Base-by-base conservation (phyloP, 2,329 filamentous ascomycete species). In the Cercospora berteroae region DNA sequence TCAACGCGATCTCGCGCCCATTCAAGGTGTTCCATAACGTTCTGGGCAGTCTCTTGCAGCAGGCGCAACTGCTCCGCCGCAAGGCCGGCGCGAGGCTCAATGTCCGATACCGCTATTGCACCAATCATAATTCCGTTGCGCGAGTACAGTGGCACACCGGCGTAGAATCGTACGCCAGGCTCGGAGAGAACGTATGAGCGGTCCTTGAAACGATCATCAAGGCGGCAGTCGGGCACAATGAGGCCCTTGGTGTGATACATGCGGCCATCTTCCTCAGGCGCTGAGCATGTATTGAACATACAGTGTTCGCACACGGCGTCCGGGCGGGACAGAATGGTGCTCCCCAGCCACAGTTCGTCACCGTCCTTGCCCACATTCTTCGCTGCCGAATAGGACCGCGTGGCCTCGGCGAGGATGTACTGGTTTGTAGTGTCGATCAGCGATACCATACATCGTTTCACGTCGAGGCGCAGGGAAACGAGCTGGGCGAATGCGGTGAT, bases 1-100 rank as follows among this genome's bases (percentile, higher is more conserved):
- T 83, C 86, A 64, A 81, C 84, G 63, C 79, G 83, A 68, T 80
- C 82, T 69, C 83, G 81, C 55, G 80, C 85, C 80, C 81, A 85
- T 78, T 88, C 87, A 6, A 90, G 74, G 66, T 90, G 88, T 42
- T 87, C 83, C 79, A 88, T 87, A 4, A 88, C 81, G 4, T 86
- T 84, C 18, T 79, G 79, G 1, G 83, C 81, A 74, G 89, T 81
- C 48, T 87, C 86, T 52, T 84, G 81, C 74, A 90, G 79, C 59
- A 87, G 88, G 33, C 83, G 80, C 3, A 84, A 65, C 65, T 88
- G 83, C 9, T 80, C 79, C 1, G 79, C 74, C 6, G 76, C 79
- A 25, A 90, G 72, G 0, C 83, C 84, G 52, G 83, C 31, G 23
- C 86, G 83, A 0, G 86, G 83, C n/a, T 81, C 79, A 29, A 85